phyloP scores from a whole-genome alignment of 305 asterid genomes.

The Fraxinus latifolia region DNA sequence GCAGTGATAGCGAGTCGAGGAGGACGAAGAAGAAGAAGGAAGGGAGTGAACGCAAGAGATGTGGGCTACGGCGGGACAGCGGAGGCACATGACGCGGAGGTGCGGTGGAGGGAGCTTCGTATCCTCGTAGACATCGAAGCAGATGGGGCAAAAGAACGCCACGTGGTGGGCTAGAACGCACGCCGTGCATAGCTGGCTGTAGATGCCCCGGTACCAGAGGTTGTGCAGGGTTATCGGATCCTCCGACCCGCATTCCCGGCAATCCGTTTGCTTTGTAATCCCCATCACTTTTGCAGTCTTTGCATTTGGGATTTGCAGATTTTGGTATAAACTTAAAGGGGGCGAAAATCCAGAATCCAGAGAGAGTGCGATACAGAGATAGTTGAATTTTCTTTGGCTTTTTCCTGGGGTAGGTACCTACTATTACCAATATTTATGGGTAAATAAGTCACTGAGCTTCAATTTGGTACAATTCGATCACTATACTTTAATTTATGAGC shows the following conservation, averaged over 20 bases:
- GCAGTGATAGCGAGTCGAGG: slow-evolving; percentile 32
- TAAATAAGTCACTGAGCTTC: not conserved
- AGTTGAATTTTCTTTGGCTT: not conserved
- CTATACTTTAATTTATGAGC: not conserved
- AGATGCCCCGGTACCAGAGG: slow-evolving; percentile 28
- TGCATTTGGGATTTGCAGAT: not conserved
- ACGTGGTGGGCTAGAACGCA: slow-evolving; percentile 37
- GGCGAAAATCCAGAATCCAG: not conserved
- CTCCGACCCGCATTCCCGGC: slow-evolving; percentile 24
- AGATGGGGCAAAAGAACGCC: slow-evolving; percentile 38
- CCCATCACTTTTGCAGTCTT: not conserved
- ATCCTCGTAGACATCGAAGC: slow-evolving; percentile 31
- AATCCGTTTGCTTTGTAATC: not conserved
- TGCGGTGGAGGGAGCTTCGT: slow-evolving; percentile 15
- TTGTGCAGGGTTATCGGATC: slow-evolving; percentile 25
- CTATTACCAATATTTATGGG: not conserved
- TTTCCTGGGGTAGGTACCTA: not conserved
- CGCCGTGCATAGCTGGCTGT: slow-evolving; percentile 32
- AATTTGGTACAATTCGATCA: not conserved
- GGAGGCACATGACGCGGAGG: slow-evolving; percentile 31
- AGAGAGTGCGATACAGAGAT: not conserved
- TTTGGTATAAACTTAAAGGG: not conserved
- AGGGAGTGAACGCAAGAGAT: slow-evolving; percentile 26
- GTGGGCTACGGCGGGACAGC: slow-evolving; percentile 38
- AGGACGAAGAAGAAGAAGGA: slow-evolving; percentile 20